Conservation (phyloP, 179 eudicot species). For the Dionaea muscipula region DNA sequence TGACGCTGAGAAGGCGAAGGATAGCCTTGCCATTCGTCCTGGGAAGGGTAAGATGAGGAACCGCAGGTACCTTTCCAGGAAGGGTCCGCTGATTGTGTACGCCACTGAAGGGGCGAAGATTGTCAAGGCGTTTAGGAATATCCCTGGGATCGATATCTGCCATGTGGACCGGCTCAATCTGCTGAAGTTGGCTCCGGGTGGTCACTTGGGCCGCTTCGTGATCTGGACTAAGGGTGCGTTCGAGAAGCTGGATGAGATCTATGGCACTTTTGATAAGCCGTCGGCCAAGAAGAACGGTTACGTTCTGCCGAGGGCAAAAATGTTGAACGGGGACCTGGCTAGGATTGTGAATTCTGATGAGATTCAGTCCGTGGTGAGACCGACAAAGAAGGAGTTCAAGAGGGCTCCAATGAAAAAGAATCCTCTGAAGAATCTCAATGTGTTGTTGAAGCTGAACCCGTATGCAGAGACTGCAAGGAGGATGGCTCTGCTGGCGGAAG, state of each 20-base stretch:
- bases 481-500: slow-evolving; percentile 76
- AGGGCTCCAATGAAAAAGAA: slow-evolving; percentile 81
- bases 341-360: slow-evolving; percentile 91
- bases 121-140: slow-evolving; percentile 69
- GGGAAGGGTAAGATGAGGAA: slow-evolving; percentile 48
- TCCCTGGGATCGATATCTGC: slow-evolving; percentile 55
- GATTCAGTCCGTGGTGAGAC: slow-evolving; percentile 80
- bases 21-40: slow-evolving; percentile 25
- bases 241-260: slow-evolving; percentile 69
- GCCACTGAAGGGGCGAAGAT: slow-evolving; percentile 41
- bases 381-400: slow-evolving; percentile 61
- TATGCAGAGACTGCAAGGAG: slow-evolving; percentile 88
- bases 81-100: slow-evolving; percentile 32
- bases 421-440: slow-evolving; percentile 75
- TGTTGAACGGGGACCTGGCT: slow-evolving; percentile 71
- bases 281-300: slow-evolving; percentile 61
- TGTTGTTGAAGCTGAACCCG: slow-evolving; percentile 69
- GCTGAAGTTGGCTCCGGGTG: slow-evolving; percentile 79
- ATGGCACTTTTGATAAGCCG: slow-evolving; percentile 63
- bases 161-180: slow-evolving; percentile 60
- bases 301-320: slow-evolving; percentile 67
- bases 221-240: slow-evolving; percentile 76
- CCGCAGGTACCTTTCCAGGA: slow-evolving; percentile 23
- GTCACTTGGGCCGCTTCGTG: slow-evolving; percentile 69
- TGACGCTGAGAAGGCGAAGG: slow-evolving; percentile 74